Evolutionary conservation across 2,329 filamentous ascomycete species (phyloP), one percentile per base, ranked within the genome.

Genomic region (Plenodomus tracheiphilus): DNA sequence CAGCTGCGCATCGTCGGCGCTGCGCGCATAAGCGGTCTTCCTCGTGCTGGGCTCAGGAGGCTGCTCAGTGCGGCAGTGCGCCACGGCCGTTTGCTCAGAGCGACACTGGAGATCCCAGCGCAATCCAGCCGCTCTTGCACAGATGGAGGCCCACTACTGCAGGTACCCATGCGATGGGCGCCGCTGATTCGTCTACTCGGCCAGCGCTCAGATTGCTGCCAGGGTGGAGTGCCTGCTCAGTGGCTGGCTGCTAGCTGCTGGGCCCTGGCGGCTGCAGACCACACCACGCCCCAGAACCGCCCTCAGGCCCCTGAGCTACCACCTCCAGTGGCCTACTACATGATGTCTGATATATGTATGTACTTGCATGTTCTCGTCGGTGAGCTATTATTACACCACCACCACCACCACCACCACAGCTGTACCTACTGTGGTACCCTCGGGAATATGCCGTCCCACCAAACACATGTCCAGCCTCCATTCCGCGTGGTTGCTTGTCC

Each of bases 231-330:
- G 25, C 46, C 44, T 35, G 39, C 47, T 41, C 41, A 39, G n/a
- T n/a, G n/a, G n/a, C n/a, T n/a, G n/a, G n/a, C n/a, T n/a, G n/a
- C n/a, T n/a, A n/a, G n/a, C n/a, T n/a, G n/a, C n/a, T n/a, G n/a
- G n/a, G n/a, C n/a, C n/a, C n/a, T n/a, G n/a, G n/a, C n/a, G n/a
- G n/a, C 46, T 51, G 47, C 46, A 53, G 50, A 52, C 54, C 52
- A 55, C 38, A 54, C 54, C 45, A 44, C 45, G 44, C 22, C 47
- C 13, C 36, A 40, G 40, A 46, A 46, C 41, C 62, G 62, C 58
- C 62, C 44, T 30, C n/a, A 45, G 43, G 49, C 59, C 59, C 61
- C 62, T 62, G 60, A 61, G 44, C 43, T 46, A 49, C n/a, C n/a
- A n/a, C n/a, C 39, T n/a, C n/a, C n/a, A n/a, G n/a, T n/a, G n/a